These are phyloP conservation scores for Hypoxylon sp. DNA, from an alignment of 2,329 filamentous ascomycete species.

Conservation along the genomic window DNA sequence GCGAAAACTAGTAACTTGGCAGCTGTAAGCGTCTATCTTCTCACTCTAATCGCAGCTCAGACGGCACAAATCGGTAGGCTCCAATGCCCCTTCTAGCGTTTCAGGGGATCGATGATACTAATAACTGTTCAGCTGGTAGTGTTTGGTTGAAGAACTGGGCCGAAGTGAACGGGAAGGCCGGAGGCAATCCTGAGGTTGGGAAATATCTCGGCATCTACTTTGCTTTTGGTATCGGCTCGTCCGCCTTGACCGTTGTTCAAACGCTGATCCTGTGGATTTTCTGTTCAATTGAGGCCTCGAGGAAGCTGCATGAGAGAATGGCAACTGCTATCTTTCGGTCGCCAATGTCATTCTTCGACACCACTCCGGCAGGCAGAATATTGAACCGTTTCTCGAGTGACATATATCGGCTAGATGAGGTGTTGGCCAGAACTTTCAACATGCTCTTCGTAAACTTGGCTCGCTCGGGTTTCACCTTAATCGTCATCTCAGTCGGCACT, in stretches of 20 bases:
- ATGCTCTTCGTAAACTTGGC: conserved; percentile 89
- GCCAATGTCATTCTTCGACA: conserved; percentile 99
- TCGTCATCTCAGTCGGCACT: conserved; percentile 85
- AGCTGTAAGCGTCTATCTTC: conserved; percentile 85
- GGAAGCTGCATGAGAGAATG: conserved; percentile 98
- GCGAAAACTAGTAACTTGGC: conserved; percentile 92
- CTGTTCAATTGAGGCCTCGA: conserved; percentile 98
- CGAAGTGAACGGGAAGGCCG: conserved; percentile 78
- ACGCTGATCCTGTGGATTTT: conserved; percentile 99
- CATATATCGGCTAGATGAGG: conserved; percentile 88
- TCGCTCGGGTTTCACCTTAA: conserved; percentile 84
- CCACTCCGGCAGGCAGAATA: conserved; percentile 95
- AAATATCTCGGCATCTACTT: conserved; percentile 98
- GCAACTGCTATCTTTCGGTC: conserved; percentile 96
- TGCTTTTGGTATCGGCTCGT: conserved; percentile 89
- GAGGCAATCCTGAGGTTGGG: conserved; percentile 81
- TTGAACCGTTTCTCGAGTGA: conserved; percentile 95
- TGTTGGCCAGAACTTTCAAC: conserved; percentile 96
- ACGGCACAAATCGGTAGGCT: conserved; percentile 81
- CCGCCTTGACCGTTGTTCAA: conserved; percentile 87
- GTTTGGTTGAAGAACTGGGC: conserved; percentile 97
- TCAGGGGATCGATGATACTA: conserved; percentile 39
- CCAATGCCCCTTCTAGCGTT: conserved; percentile 6
- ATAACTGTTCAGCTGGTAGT: conserved; percentile 71
- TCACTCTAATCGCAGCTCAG: conserved; percentile 84